Evolutionary conservation across 2,329 filamentous ascomycete species (phyloP).

Genomic region (Periconia macrospinosa): DNA sequence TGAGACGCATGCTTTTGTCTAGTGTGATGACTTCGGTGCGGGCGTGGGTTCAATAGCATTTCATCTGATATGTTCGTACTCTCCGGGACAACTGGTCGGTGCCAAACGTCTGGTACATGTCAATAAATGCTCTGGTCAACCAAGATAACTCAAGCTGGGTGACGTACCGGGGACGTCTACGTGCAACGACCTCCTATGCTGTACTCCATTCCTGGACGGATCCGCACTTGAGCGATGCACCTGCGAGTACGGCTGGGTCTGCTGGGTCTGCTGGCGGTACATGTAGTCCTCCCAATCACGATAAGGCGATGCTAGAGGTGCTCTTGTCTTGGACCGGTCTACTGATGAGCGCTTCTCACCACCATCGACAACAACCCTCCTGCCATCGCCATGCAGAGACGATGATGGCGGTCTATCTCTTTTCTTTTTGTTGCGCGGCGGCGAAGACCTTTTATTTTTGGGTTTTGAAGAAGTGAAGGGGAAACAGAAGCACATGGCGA

Average conservation of each 20-base stretch:
- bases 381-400: slow-evolving; percentile 26
- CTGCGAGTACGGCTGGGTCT: no score
- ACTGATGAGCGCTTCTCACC: slow-evolving; percentile 37
- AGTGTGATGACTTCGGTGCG: slow-evolving; percentile 33
- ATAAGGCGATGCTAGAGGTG: slow-evolving; percentile 28
- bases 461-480: slow-evolving; percentile 32
- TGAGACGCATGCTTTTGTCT: slow-evolving; percentile 38
- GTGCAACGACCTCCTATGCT: slow-evolving; percentile 1
- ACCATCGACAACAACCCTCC: slow-evolving; percentile 23
- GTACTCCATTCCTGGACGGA: slow-evolving; percentile 10
- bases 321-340: slow-evolving; percentile 27
- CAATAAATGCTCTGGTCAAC: background rate
- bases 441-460: slow-evolving; percentile 31
- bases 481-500: slow-evolving; percentile 43
- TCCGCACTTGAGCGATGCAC: slow-evolving; percentile 13
- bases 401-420: slow-evolving; percentile 23
- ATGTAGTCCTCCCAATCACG: slow-evolving; percentile 20
- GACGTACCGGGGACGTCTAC: slow-evolving; percentile 7
- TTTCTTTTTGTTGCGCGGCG: slow-evolving; percentile 34
- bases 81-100: slow-evolving; percentile 26
- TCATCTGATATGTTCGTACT: slow-evolving; percentile 37
- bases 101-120: slow-evolving; percentile 27
- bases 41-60: slow-evolving; percentile 40
- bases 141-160: slow-evolving; percentile 12
- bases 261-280: slow-evolving; percentile 9